A percentile compares a stretch with the other conserved stretches of the same genome.
Conservation (phyloP, 1,284 basidiomycete genomes). For the Naganishia albida region DNA sequence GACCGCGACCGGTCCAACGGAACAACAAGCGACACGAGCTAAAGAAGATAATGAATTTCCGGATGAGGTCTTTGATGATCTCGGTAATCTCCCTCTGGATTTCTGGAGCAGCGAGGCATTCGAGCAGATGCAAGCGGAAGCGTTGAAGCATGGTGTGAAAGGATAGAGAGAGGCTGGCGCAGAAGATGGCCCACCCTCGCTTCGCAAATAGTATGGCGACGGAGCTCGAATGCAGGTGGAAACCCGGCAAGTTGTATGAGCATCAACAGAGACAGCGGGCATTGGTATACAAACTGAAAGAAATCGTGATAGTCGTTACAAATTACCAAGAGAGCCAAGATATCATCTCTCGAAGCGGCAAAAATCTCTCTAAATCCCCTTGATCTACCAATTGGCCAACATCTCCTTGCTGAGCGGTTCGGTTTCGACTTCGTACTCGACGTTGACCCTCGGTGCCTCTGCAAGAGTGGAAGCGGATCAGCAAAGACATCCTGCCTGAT, state of each 20-base stretch:
- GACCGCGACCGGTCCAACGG: not conserved
- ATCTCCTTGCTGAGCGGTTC: conserved; percentile 62
- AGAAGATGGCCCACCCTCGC: not conserved
- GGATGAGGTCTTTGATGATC: conserved; percentile 30
- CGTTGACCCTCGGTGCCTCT: conserved; percentile 81
- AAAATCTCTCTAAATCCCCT: not conserved
- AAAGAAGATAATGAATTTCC: conserved; percentile 10
- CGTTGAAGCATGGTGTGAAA: not conserved
- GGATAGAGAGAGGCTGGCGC: not conserved
- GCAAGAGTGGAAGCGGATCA: conserved; percentile 38
- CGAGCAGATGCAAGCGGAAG: conserved; percentile 20
- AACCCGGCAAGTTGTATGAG: not conserved
- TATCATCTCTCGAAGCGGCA: not conserved
- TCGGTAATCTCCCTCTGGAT: conserved; percentile 29
- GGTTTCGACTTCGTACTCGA: conserved; percentile 93
- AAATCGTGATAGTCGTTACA: conserved; percentile 4
- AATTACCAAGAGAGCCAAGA: not conserved
- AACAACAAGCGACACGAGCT: not conserved
- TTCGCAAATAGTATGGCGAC: not conserved
- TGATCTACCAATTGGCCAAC: conserved; percentile 54
- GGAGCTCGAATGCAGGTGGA: too few species aligned
- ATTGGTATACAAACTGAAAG: not conserved
- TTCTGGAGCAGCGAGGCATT: conserved; percentile 31
- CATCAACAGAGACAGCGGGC: not conserved
- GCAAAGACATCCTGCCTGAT: conserved; percentile 31